Conservation (phyloP, 306 rosid species). For the Lathyrus aphaca region DNA sequence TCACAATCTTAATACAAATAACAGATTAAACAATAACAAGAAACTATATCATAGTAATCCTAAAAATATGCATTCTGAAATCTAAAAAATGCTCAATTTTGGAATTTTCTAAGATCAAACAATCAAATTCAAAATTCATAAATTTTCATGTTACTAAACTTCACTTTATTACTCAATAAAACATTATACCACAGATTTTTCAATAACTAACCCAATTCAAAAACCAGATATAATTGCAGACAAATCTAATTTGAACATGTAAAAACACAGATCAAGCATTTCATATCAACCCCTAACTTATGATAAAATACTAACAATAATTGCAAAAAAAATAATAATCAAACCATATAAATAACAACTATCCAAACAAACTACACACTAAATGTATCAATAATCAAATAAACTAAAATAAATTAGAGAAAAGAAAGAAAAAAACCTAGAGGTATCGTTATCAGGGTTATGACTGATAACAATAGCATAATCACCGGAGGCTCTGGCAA, state of each 20-base stretch:
- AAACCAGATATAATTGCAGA: too few relatives aligned
- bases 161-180: neutral
- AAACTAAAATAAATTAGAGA: neutral
- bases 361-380: neutral
- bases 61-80: too few relatives aligned
- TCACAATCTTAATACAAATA: neutral
- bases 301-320: neutral
- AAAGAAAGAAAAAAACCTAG: neutral
- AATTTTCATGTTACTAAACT: neutral
- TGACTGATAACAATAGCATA: constrained; percentile 32
- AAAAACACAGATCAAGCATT: neutral
- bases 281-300: neutral
- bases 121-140: neutral
- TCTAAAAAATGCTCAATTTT: too few relatives aligned
- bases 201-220: neutral
- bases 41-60: too few relatives aligned
- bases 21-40: neutral
- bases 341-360: neutral
- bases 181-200: neutral
- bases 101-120: too few relatives aligned
- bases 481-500: constrained; percentile 26
- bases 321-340: neutral
- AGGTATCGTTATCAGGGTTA: constrained; percentile 24
- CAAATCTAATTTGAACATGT: neutral
- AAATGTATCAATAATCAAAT: too few relatives aligned